These are phyloP conservation scores for Simmondsia chinensis DNA, from an alignment of 148 eudicot species.

Conservation along the genomic window DNA sequence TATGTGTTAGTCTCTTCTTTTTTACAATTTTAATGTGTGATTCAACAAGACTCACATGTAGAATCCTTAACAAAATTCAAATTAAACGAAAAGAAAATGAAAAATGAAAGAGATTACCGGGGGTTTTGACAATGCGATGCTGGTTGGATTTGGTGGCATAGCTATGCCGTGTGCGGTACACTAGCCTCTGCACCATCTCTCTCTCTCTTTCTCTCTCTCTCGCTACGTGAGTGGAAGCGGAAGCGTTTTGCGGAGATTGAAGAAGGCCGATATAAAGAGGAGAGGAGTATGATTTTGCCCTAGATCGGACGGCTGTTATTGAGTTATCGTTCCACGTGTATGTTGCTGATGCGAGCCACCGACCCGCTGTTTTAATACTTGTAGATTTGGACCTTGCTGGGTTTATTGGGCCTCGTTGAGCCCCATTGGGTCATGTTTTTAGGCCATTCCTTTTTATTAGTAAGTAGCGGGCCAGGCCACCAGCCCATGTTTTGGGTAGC, in stretches of 20 bases:
- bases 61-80: neutral
- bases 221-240: constrained; percentile 4
- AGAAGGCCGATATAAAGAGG: constrained; percentile 3
- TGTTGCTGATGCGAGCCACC: too few species aligned
- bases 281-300: constrained; percentile 3
- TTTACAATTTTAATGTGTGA: too few species aligned
- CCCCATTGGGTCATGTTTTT: too few species aligned
- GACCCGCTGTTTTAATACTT: neutral
- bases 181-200: constrained; percentile 54
- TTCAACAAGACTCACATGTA: neutral
- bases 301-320: constrained; percentile 20
- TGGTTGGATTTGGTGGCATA: constrained; percentile 71
- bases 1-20: too few species aligned
- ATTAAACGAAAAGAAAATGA: neutral
- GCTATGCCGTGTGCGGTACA: constrained; percentile 48
- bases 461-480: too few species aligned
- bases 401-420: too few species aligned
- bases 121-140: constrained; percentile 55
- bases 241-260: constrained; percentile 3
- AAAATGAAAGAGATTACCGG: constrained; percentile 21
- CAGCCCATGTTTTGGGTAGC: too few species aligned
- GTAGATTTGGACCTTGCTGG: neutral
- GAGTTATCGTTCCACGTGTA: neutral
- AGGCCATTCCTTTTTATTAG: too few species aligned
- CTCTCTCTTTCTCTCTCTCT: constrained; percentile 7